These are phyloP conservation scores for Pisolithus tinctorius DNA, from an alignment of 768 basidiomycete species.

Conservation along the genomic window DNA sequence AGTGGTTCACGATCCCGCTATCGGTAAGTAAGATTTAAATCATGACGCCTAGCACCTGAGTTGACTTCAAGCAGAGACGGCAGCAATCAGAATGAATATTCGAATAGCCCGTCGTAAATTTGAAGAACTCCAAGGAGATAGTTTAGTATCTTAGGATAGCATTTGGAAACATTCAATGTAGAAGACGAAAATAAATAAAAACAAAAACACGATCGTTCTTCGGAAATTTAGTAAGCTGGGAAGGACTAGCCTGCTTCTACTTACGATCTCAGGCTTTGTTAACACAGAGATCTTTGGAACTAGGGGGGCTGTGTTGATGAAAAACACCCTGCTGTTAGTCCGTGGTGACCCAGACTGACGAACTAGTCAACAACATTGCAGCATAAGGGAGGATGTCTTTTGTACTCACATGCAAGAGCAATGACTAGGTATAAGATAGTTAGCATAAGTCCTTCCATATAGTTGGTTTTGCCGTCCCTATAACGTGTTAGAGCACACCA, in stretches of 20 bases:
- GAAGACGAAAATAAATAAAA: background rate
- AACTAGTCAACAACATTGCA: background rate
- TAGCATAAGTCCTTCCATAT: slow-evolving; percentile 85
- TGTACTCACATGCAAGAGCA: slow-evolving; percentile 33
- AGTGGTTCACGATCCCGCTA: slow-evolving; percentile 81
- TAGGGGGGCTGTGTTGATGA: no score
- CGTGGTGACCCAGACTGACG: slow-evolving; percentile 8
- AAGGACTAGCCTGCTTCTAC: no score
- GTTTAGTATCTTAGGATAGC: slow-evolving; percentile 28
- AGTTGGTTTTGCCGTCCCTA: slow-evolving; percentile 82
- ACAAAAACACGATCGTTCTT: no score
- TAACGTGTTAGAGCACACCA: background rate
- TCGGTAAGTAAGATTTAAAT: slow-evolving; percentile 45
- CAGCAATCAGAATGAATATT: slow-evolving; percentile 83
- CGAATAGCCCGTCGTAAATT: slow-evolving; percentile 82
- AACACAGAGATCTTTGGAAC: no score
- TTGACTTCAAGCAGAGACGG: slow-evolving; percentile 57
- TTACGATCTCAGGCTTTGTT: no score
- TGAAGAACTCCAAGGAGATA: slow-evolving; percentile 80
- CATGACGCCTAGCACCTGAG: slow-evolving; percentile 1
- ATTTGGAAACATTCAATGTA: background rate
- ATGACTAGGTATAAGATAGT: slow-evolving; percentile 31
- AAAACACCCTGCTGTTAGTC: background rate
- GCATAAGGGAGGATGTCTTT: background rate
- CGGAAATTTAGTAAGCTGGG: no score